Percentiles rank a stretch among this genome's conserved stretches.
Evolutionary conservation across 2,329 filamentous ascomycete species (phyloP).

Genomic region (Botrytis cinerea): DNA sequence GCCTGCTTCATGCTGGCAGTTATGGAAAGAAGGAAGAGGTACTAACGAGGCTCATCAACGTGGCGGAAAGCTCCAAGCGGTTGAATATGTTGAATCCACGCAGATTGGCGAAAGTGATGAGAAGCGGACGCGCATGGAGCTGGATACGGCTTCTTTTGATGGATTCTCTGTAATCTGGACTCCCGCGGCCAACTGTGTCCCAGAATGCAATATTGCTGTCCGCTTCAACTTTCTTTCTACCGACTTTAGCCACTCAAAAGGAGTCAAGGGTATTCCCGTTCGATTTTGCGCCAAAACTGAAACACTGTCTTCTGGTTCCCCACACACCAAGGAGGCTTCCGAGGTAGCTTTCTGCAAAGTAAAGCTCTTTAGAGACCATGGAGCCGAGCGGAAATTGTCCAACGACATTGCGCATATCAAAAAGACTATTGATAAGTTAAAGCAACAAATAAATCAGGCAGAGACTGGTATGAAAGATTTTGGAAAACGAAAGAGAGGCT

Average conservation of each 20-base stretch:
- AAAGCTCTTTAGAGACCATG: conserved; percentile 94
- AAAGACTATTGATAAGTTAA: conserved; percentile 94
- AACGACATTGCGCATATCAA: conserved; percentile 95
- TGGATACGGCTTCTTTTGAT: conserved; percentile 83
- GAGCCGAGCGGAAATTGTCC: conserved; percentile 89
- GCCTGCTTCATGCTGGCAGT: conserved; percentile 80
- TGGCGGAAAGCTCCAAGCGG: conserved; percentile 87
- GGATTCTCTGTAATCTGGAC: conserved; percentile 92
- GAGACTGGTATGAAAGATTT: conserved; percentile 69
- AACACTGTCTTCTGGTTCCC: conserved; percentile 56
- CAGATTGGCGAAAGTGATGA: conserved; percentile 63
- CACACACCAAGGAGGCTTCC: conserved; percentile 50
- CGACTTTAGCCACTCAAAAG: conserved; percentile 98
- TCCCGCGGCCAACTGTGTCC: conserved; percentile 64
- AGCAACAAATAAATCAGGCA: conserved; percentile 85
- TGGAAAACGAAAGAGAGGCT: conserved; percentile 62
- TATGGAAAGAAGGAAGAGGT: conserved; percentile 97
- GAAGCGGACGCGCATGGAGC: conserved; percentile 66
- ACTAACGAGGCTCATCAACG: conserved; percentile 93
- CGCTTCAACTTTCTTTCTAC: conserved; percentile 98
- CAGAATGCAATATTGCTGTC: conserved; percentile 84
- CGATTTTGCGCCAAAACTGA: conserved; percentile 90
- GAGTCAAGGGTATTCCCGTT: conserved; percentile 96
- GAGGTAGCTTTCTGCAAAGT: conserved; percentile 96
- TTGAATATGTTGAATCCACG: conserved; percentile 80